These are phyloP conservation scores for Nigrospora sphaerica DNA, from an alignment of 2,329 filamentous ascomycete species.

Conservation along the genomic window DNA sequence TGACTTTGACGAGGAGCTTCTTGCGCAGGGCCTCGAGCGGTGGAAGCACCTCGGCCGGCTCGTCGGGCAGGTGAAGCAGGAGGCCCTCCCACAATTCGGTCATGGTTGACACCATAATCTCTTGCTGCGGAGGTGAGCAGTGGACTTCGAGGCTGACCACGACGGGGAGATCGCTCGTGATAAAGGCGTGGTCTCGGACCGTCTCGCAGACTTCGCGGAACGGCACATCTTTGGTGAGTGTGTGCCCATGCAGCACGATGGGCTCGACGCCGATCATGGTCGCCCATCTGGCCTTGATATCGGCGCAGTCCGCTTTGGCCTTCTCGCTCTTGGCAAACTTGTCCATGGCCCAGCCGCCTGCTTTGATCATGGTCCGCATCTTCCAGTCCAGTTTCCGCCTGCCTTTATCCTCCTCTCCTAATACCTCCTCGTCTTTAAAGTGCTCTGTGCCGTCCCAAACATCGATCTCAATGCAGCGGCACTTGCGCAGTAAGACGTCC, in stretches of 20 bases:
- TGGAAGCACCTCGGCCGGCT: slow-evolving; percentile 37
- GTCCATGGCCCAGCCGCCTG: not conserved
- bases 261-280: slow-evolving; percentile 56
- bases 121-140: slow-evolving; percentile 70
- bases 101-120: slow-evolving; percentile 89
- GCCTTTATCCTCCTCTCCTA: slow-evolving; percentile 34
- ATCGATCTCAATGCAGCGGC: slow-evolving; percentile 88
- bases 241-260: slow-evolving; percentile 79
- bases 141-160: slow-evolving; percentile 93
- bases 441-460: slow-evolving; percentile 85
- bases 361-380: not conserved
- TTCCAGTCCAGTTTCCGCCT: not conserved
- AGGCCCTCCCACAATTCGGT: slow-evolving; percentile 67
- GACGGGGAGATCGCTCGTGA: slow-evolving; percentile 71
- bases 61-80: slow-evolving; percentile 52
- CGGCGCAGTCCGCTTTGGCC: slow-evolving; percentile 48
- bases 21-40: slow-evolving; percentile 63
- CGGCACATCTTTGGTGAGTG: slow-evolving; percentile 77
- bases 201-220: slow-evolving; percentile 81
- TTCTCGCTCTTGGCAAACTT: slow-evolving; percentile 36
- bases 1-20: slow-evolving; percentile 82
- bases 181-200: slow-evolving; percentile 73
- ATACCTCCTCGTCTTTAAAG: slow-evolving; percentile 26
- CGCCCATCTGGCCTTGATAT: slow-evolving; percentile 55
- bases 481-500: slow-evolving; percentile 73